These are phyloP conservation scores for Neotropicomus parvogracilis DNA, from an alignment of 1,284 basidiomycete species.

Conservation along the genomic window DNA sequence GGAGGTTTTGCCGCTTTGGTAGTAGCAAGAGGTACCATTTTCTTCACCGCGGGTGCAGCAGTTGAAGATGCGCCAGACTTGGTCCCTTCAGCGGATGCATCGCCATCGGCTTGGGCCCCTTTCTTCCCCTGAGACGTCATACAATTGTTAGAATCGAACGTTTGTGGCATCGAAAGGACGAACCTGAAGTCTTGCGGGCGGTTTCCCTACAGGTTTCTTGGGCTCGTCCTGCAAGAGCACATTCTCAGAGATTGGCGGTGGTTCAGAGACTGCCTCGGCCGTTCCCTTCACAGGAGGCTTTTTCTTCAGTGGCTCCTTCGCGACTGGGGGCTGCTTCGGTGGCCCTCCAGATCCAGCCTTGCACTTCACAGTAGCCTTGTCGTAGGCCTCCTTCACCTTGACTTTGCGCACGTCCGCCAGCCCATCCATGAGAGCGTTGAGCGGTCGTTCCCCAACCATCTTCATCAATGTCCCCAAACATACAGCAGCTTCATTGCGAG, in stretches of 20 bases:
- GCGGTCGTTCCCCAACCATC: constrained; percentile 91
- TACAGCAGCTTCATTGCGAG: constrained; percentile 85
- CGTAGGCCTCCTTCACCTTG: constrained; percentile 94
- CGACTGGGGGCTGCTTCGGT: constrained; percentile 40
- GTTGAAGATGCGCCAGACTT: constrained; percentile 32
- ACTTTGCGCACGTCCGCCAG: constrained; percentile 87
- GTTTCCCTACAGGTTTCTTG: constrained; percentile 49
- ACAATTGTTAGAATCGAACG: constrained; percentile 11
- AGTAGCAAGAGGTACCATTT: constrained; percentile 38
- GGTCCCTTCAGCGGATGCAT: constrained; percentile 27
- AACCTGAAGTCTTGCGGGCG: constrained; percentile 49
- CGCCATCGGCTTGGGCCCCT: constrained; percentile 38
- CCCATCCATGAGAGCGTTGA: constrained; percentile 85
- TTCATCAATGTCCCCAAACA: constrained; percentile 93
- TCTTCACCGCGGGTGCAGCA: constrained; percentile 45
- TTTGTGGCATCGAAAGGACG: constrained; percentile 13
- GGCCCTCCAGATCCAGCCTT: constrained; percentile 59
- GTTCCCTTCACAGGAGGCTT: constrained; percentile 34
- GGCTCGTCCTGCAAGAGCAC: constrained; percentile 34
- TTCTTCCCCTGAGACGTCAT: constrained; percentile 47
- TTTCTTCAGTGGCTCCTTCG: constrained; percentile 46
- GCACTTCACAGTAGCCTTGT: constrained; percentile 83
- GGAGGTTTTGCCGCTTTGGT: constrained; percentile 53
- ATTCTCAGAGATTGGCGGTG: constrained; percentile 17
- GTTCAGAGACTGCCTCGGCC: constrained; percentile 28